Percentiles rank a stretch among this genome's conserved stretches.
These are phyloP conservation scores for Salix brachista DNA, from an alignment of 345 rosid species.

Conservation along the genomic window DNA sequence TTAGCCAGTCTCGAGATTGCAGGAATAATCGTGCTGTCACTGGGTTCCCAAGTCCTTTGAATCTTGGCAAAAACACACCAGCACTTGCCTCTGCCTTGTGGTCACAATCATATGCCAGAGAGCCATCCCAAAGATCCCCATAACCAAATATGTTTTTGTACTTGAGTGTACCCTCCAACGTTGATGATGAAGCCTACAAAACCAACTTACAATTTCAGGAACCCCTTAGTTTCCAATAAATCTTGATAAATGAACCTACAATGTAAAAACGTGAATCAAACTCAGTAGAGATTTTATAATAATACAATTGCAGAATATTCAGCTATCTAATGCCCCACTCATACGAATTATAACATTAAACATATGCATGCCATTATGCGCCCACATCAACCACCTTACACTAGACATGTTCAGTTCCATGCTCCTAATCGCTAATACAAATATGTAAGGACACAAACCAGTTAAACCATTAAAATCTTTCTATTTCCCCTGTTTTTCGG, in stretches of 20 bases:
- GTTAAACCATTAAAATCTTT: neutral
- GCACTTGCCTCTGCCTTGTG: slow-evolving; percentile 75
- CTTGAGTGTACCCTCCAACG: slow-evolving; percentile 73
- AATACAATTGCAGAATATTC: neutral
- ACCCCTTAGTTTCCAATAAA: neutral
- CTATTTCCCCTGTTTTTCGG: neutral
- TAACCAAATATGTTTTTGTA: slow-evolving; percentile 80
- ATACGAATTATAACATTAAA: neutral
- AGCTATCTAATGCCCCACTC: neutral
- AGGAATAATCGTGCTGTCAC: slow-evolving; percentile 62
- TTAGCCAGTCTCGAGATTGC: slow-evolving; percentile 82
- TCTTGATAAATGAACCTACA: neutral
- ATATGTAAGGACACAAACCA: neutral
- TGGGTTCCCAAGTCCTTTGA: slow-evolving; percentile 55
- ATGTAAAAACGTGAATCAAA: neutral
- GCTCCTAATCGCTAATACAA: neutral
- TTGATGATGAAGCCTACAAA: slow-evolving; percentile 73
- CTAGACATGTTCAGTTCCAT: neutral
- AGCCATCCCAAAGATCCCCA: slow-evolving; percentile 92
- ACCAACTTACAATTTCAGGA: slow-evolving; percentile 20
- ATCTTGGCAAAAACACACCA: slow-evolving; percentile 73
- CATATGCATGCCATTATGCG: neutral
- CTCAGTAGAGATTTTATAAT: neutral
- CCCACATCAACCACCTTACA: neutral
- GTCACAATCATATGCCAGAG: slow-evolving; percentile 75